A percentile compares a stretch with the other conserved stretches of the same genome.
Evolutionary conservation across 371 early-diverging fungal species (phyloP).

Genomic region (Syncephalastrum racemosum): DNA sequence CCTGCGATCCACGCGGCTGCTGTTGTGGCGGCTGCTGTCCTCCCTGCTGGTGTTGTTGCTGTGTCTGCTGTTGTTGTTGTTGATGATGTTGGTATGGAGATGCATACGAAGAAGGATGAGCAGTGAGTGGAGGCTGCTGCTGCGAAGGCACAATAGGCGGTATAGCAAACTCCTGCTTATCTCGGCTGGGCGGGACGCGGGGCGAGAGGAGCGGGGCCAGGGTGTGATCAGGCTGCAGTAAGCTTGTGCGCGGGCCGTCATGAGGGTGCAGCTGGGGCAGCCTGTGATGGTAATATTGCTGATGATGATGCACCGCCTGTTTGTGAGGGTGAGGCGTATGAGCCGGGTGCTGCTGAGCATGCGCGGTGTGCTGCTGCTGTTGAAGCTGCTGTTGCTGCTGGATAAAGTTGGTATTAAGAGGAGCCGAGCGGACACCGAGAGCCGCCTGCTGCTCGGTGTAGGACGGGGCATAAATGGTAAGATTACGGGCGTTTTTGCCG

Average conservation of each 20-base stretch:
- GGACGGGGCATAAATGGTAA: constrained; percentile 61
- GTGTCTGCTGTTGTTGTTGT: constrained; percentile 2
- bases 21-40: constrained; percentile 5
- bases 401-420: constrained; percentile 43
- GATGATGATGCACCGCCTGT: constrained; percentile 25
- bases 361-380: constrained; percentile 14
- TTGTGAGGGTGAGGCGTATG: constrained; percentile 20
- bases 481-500: constrained; percentile 51
- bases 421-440: constrained; percentile 54
- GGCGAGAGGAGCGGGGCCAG: constrained; percentile 34
- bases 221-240: constrained; percentile 26
- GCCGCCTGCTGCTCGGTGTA: constrained; percentile 49
- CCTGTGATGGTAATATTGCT: constrained; percentile 15
- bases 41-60: constrained; percentile 1
- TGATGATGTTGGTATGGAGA: constrained; percentile 2
- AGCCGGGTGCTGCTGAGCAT: constrained; percentile 20
- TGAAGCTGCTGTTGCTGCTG: constrained; percentile 10
- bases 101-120: constrained; percentile 11
- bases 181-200: constrained; percentile 20
- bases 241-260: constrained; percentile 12
- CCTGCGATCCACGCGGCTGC: too few relatives aligned
- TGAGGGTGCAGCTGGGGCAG: constrained; percentile 3
- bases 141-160: constrained; percentile 49
- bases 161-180: constrained; percentile 40
- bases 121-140: constrained; percentile 20